phyloP scores from a whole-genome alignment of 495 filamentous ascomycete species.

The Hyaloscypha finlandica region DNA sequence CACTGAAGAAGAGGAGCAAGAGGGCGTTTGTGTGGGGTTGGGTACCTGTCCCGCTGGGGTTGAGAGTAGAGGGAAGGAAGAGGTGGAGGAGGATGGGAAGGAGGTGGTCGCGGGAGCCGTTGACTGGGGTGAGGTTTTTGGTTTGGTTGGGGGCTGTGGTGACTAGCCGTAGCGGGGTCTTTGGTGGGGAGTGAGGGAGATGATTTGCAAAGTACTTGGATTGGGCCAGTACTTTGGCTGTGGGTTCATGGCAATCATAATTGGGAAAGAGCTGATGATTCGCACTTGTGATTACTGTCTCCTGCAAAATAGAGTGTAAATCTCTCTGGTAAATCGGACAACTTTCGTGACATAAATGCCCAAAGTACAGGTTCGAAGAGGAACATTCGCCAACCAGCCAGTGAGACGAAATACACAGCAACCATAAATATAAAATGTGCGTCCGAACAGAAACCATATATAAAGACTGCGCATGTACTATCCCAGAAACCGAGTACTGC shows the following conservation, averaged over 20 bases:
- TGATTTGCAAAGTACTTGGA: background rate
- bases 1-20: background rate
- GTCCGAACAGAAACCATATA: background rate
- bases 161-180: too few relatives aligned
- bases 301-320: too few relatives aligned
- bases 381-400: background rate
- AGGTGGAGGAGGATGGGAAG: background rate
- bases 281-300: too few relatives aligned
- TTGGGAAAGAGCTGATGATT: background rate
- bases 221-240: background rate
- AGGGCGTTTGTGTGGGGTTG: background rate
- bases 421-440: background rate
- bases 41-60: background rate
- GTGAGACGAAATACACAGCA: background rate
- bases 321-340: too few relatives aligned
- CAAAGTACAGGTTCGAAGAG: background rate
- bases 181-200: background rate
- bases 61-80: background rate
- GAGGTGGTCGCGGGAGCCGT: background rate
- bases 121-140: background rate
- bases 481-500: background rate
- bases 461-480: background rate
- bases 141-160: background rate
- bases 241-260: background rate
- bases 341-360: background rate